Evolutionary conservation across 352 stramenopile genomes (phyloP), one percentile per base, ranked within the genome.

Genomic region (Globisporangium uncinulatum): DNA sequence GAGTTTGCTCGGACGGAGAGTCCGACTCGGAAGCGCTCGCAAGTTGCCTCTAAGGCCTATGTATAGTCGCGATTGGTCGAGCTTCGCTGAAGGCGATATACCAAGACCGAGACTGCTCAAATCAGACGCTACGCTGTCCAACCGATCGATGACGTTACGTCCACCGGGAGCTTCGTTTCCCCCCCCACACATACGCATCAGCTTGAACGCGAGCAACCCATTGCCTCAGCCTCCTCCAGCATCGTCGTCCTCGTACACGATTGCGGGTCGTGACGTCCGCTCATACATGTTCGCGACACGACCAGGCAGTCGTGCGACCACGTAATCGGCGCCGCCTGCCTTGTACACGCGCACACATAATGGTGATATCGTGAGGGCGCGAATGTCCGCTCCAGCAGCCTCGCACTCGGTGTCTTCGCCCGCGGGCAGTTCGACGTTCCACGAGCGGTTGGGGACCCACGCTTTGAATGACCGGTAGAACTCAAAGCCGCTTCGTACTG

Each of bases 391-490:
- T 17, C 73, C 76, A 4, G 69, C 66, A 7, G 82, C 76, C 31
- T 92, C 76, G 31, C 78, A 86, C 53, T 88, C 76, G 34, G 82
- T 80, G 56, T 94, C 82, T 66, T 94, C 82, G 21, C 70, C 74
- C 7, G 82, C 70, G 0, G 82, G 81, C 19, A 94, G 61, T 1
- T 68, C 73, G 11, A 85, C 49, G 59, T 94, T 81, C 84, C 84
- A 94, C 42, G 78, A 89, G 37, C 76, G 81, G 57, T 90, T 94
- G 59, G 63, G 83, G 0, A 79, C 81, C 84, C 84, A 94, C 19
- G 84, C 89, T 39, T 94, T 80, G 54, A 94, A 92, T 19, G 81
- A 79, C 0, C 83, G 84, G 62, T 94, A 94, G 66, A 90, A 92
- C 6, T 92, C 59, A 37, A 81, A 86, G 62, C 82, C 89, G 55